phyloP scores from a whole-genome alignment of 495 filamentous ascomycete species.

The Aspergillus olivimuriae region DNA sequence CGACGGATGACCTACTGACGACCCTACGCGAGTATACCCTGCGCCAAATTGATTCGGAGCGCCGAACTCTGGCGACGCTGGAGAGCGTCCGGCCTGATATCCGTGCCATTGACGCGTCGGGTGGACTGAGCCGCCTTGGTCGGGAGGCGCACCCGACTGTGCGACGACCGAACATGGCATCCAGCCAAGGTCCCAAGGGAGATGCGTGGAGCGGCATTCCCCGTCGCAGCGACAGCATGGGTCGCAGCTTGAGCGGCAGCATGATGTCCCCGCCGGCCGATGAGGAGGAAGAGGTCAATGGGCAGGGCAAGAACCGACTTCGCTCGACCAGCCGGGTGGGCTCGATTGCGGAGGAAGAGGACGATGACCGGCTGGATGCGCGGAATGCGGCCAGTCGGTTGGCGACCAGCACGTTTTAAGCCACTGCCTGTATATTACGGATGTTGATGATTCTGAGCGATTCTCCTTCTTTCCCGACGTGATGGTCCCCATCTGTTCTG shows the following conservation, averaged over 20 bases:
- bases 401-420: constrained; percentile 85
- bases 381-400: constrained; percentile 89
- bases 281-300: constrained; percentile 39
- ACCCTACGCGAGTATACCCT: constrained; percentile 88
- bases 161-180: constrained; percentile 68
- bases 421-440: constrained; percentile 20
- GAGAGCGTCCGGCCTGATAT: constrained; percentile 91
- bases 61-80: constrained; percentile 83
- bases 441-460: constrained; percentile 18
- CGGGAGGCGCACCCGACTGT: constrained; percentile 75
- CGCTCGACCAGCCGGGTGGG: constrained; percentile 56
- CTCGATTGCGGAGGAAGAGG: constrained; percentile 71
- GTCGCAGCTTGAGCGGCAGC: constrained; percentile 69
- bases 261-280: constrained; percentile 38
- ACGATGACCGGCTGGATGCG: constrained; percentile 91
- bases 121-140: constrained; percentile 81
- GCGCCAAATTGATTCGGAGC: constrained; percentile 92
- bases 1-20: constrained; percentile 68
- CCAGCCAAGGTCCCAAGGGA: constrained; percentile 88
- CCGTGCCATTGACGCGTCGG: constrained; percentile 81
- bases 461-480: constrained; percentile 21
- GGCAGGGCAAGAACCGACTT: constrained; percentile 44
- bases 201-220: constrained; percentile 97
- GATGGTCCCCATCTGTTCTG: background rate
- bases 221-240: constrained; percentile 67